Evolutionary conservation across 2,329 filamentous ascomycete genomes (phyloP).

Genomic region (Lecanicillium sp.): DNA sequence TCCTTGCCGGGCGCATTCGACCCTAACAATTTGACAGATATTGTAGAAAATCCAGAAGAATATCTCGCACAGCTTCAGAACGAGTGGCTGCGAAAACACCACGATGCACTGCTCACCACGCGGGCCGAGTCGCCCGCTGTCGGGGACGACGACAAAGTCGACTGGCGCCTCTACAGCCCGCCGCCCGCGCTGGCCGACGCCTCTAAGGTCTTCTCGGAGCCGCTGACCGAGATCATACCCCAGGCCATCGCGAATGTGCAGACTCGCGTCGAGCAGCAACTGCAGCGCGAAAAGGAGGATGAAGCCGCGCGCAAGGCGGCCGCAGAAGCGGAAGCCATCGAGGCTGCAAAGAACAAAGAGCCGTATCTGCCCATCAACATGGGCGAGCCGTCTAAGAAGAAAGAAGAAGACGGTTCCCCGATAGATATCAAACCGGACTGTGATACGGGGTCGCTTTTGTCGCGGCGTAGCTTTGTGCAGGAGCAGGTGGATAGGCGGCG

Average conservation of each 20-base stretch:
- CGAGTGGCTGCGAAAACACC: slow-evolving; percentile 18
- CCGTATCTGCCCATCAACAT: slow-evolving; percentile 32
- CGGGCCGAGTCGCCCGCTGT: background rate
- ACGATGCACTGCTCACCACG: background rate
- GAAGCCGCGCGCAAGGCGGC: slow-evolving; percentile 21
- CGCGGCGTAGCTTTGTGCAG: background rate
- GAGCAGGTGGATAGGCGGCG: slow-evolving; percentile 25
- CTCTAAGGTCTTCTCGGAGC: slow-evolving; percentile 33
- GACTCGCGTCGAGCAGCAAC: slow-evolving; percentile 28
- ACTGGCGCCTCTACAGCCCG: slow-evolving; percentile 43
- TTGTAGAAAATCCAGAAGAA: slow-evolving; percentile 3
- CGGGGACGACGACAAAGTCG: slow-evolving; percentile 23
- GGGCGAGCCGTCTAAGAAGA: slow-evolving; percentile 14
- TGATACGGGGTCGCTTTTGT: background rate
- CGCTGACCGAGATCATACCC: slow-evolving; percentile 36
- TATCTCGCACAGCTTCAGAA: slow-evolving; percentile 17
- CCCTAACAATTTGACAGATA: background rate
- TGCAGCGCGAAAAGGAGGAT: slow-evolving; percentile 24
- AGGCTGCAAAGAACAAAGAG: slow-evolving; percentile 26
- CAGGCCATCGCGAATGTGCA: slow-evolving; percentile 42
- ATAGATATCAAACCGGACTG: slow-evolving; percentile 10
- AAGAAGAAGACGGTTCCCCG: slow-evolving; percentile 3
- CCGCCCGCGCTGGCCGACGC: slow-evolving; percentile 36
- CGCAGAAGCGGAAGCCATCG: slow-evolving; percentile 18
- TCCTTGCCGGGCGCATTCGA: slow-evolving; percentile 9